Percentiles rank a stretch among this genome's conserved stretches.
Evolutionary conservation across 495 filamentous ascomycete genomes (phyloP).

Genomic region (Evansstolkia leycettana): DNA sequence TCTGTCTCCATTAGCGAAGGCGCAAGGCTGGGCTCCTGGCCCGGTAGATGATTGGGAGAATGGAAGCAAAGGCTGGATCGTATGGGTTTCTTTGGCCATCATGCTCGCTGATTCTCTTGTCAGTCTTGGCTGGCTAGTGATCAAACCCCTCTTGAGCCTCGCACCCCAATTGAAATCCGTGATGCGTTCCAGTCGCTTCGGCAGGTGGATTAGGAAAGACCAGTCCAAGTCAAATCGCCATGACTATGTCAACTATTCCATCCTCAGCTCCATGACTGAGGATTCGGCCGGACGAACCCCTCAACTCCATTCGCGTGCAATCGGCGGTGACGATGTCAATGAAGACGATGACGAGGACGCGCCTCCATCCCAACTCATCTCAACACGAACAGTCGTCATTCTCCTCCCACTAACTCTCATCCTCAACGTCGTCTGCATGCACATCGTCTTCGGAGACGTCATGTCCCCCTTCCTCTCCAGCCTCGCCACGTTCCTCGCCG

Average conservation of each 20-base stretch:
- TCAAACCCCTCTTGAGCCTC: constrained; percentile 43
- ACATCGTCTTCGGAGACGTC: constrained; percentile 58
- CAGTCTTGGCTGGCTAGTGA: constrained; percentile 69
- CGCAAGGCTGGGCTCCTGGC: constrained; percentile 79
- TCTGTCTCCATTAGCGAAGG: constrained; percentile 77
- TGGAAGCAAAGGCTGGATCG: constrained; percentile 96
- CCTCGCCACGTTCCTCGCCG: constrained; percentile 72
- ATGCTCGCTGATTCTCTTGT: constrained; percentile 92
- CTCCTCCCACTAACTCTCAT: constrained; percentile 64
- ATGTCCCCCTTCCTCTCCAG: constrained; percentile 56
- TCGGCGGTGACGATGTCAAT: constrained; percentile 12
- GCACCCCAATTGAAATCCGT: constrained; percentile 23
- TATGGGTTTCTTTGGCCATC: constrained; percentile 88
- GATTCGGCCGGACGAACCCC: constrained; percentile 4
- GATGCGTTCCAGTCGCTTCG: constrained; percentile 14
- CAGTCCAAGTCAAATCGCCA: constrained; percentile 7
- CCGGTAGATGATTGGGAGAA: constrained; percentile 74
- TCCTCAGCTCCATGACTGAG: constrained; percentile 19
- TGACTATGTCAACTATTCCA: constrained; percentile 29
- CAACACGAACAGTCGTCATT: constrained; percentile 54
- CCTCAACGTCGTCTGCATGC: constrained; percentile 70
- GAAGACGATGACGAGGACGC: constrained; percentile 51
- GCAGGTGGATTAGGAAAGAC: constrained; percentile 12
- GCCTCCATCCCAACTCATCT: constrained; percentile 71
- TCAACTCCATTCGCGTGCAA: constrained; percentile 1